A percentile compares a stretch with the other conserved stretches of the same genome.
Conservation (phyloP, 139 green algal genomes). For the Chlamydomonas schloesseri region DNA sequence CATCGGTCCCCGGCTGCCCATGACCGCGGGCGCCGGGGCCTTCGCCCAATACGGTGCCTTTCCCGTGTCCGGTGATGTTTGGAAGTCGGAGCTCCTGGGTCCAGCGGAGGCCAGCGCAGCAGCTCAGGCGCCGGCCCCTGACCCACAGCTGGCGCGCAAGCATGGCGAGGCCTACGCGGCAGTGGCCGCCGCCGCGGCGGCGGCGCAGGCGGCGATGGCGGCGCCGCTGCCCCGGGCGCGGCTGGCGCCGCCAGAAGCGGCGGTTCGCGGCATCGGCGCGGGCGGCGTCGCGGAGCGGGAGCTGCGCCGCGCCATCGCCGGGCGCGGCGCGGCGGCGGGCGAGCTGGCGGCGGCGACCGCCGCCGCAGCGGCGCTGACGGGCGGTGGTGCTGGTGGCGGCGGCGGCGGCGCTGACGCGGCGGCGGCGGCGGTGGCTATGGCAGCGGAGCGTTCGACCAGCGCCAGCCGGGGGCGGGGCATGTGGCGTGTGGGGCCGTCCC, state of each 20-base stretch:
- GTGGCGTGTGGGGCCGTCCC: background rate
- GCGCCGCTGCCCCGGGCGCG: background rate
- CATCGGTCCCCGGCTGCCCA: too few relatives aligned
- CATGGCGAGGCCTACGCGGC: background rate
- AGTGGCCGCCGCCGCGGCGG: too few relatives aligned
- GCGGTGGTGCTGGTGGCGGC: background rate
- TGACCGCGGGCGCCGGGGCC: too few relatives aligned
- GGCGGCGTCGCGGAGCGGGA: background rate
- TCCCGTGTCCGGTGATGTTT: too few relatives aligned
- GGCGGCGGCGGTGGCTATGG: background rate
- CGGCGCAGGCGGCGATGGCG: too few relatives aligned
- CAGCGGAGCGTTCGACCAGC: background rate
- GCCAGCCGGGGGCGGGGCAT: background rate
- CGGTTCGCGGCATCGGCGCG: background rate
- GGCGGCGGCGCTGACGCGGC: too few relatives aligned
- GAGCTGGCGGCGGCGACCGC: background rate
- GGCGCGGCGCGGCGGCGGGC: background rate
- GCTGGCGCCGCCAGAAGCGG: slow-evolving; percentile 24
- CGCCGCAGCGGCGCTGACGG: background rate
- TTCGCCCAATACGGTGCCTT: too few relatives aligned
- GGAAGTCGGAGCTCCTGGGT: too few relatives aligned
- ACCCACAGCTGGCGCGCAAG: background rate
- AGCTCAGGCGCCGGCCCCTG: background rate
- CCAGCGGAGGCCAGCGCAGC: too few relatives aligned
- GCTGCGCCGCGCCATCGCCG: background rate